Evolutionary conservation across 164 flowering plant genomes (phyloP), one percentile per base, ranked within the genome.

Genomic region (Umbellularia californica): DNA sequence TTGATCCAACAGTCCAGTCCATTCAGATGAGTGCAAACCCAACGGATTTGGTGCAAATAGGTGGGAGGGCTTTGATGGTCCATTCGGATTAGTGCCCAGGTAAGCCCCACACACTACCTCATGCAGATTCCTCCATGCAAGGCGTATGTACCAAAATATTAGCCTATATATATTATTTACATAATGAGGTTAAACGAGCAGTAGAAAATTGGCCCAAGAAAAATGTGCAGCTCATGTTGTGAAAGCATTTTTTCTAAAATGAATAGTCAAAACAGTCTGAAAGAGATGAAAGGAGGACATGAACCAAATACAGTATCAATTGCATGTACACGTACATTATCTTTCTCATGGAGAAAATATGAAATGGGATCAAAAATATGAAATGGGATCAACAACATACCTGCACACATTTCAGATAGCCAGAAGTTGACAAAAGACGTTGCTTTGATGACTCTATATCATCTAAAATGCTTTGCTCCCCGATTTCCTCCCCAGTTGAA

Each of bases 321-420:
- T 13, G 30, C 25, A 24, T 64, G 67, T 25, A 23, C 22, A 64
- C 3, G 12, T 13, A 24, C 67, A 64, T 22, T 25, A 55, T 55
- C 60, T 55, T 64, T 64, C 67, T 67, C 50, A 19, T 11, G 19
- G 28, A 23, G 69, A 27, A 47, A 25, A 15, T 55, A 13, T 17
- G 60, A 55, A 55, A 65, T 35, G 50, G 50, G 5, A 27, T 33
- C 33, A 63, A 63, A 47, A 25, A 14, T 55, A 13, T 55, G 60
- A 55, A 55, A 65, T 35, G 50, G 50, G 2, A 50, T 33, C 52
- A 63, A 63, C 28, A 41, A 71, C 72, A 58, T 76, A 91, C 98
- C 97, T 94, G 97, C 64, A 96, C 93, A 82, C 98, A 92, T 82
- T 90, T 96, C 73, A 96, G 81, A 85, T 96, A 96, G 72, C 99